Evolutionary conservation across 139 green algal genomes (phyloP), one percentile per base, ranked within the genome.

Genomic region (Prasinococcaceae sp.): DNA sequence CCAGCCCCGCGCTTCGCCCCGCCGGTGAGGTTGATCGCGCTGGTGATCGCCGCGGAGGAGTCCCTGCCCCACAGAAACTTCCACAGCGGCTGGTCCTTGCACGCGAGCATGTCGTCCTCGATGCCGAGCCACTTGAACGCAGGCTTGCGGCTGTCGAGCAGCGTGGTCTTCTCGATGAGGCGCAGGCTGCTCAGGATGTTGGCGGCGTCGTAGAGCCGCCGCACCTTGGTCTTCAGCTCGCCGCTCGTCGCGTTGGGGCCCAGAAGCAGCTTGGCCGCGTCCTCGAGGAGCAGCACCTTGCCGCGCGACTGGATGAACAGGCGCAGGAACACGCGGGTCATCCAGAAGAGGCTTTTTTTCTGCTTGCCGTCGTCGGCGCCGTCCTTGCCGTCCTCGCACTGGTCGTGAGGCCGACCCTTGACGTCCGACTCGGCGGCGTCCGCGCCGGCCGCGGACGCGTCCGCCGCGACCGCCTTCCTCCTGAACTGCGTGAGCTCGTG

Each of bases 121-220:
- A 30, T 37, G 52, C 63, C 53, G 3, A 76, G 45, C 63, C 68
- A 79, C 3, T 43, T 39, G 58, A 74, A 77, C 30, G 61, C 72
- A 3, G 72, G 72, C 50, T 72, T 74, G 36, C 64, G 57, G 6
- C 43, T 53, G 16, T 74, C 60, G 24, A 45, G 16, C 19, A 76
- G 16, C 22, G 74, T 56, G n/a, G 63, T 62, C 50, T 69, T 69
- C 41, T 76, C 55, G 4, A 80, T 59, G 26, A 84, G 61, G 33
- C 52, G 48, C 20, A 81, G 45, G n/a, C 44, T 53, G 9, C 19
- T 50, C 14, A 86, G 65, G 24, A 86, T 73, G 58, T 85, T 86
- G 50, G 78, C 78, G 33, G 86, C 77, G 65, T 86, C 78, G 43
- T 86, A 86, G 43, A 85, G 61, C 29, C 78, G 52, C 32, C 78